Base-by-base conservation (phyloP, 106 monocot species). In the Dendrobium catenatum region DNA sequence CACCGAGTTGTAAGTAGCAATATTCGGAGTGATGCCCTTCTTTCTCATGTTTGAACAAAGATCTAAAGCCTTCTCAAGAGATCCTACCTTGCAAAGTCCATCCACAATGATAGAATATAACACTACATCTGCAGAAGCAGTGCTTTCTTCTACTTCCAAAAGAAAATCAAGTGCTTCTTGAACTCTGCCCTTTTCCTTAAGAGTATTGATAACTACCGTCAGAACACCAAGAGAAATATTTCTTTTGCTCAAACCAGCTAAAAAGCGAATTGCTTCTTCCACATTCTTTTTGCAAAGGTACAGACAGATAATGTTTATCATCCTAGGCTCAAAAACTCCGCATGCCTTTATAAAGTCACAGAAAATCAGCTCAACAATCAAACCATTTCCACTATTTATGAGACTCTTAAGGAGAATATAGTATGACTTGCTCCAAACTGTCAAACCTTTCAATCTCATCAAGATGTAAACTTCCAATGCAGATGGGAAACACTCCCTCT, bases 31-130 rank as follows among this genome's bases (percentile, higher is more conserved):
- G 24, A 86, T 73, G 37, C 93, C 91, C 75, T 66, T 84, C n/a
- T 78, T 83, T 80, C 40, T 83, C 95, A 95, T 99, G 51, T 51
- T 80, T 86, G 74, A 77, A 81, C 98, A 99, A 19, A 99, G 83
- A 79, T 91, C 88, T 79, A 99, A 78, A 75, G 95, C 98, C 75
- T 90, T 95, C 47, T 93, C 91, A 68, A 94, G 81, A 84, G 79
- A 79, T 0, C 98, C 95, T 77, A 77, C 86, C 78, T 90, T 99
- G 88, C 95, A 99, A 76, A 99, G 85, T 26, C 88, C 91, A 84
- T 95, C 89, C 48, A 95, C 82, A 66, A 99, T 83, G 18, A 86
- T 84, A 24, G 93, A 87, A 70, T 86, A 99, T 29, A 83, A 79
- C 64, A 91, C 79, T 15, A 91, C 81, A 89, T 99, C 91, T 15